Evolutionary conservation across 2,329 filamentous ascomycete species (phyloP).

Genomic region (Pseudopyrenochaeta lycopersici): DNA sequence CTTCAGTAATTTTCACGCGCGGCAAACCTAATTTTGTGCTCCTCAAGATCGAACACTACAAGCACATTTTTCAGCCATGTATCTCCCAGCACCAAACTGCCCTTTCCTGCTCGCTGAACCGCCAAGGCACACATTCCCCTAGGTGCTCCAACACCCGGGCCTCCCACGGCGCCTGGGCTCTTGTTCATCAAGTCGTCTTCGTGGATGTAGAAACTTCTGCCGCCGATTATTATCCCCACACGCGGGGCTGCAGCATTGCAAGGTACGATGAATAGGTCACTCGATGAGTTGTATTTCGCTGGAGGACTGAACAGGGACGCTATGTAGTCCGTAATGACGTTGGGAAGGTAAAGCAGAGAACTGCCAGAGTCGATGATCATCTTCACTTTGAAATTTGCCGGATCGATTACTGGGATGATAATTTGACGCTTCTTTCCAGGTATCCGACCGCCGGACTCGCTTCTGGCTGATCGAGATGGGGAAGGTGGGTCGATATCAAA

Average conservation of each 20-base stretch:
- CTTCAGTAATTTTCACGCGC: slow-evolving; percentile 14
- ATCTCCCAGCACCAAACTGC: slow-evolving; percentile 50
- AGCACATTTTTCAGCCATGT: slow-evolving; percentile 58
- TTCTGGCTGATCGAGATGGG: not conserved
- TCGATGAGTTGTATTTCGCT: slow-evolving; percentile 12
- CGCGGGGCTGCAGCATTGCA: slow-evolving; percentile 27
- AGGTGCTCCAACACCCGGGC: not conserved
- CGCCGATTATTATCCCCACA: slow-evolving; percentile 26
- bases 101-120: slow-evolving; percentile 23
- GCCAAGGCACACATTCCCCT: slow-evolving; percentile 22
- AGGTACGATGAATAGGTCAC: slow-evolving; percentile 18
- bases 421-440: not conserved
- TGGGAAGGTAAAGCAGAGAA: slow-evolving; percentile 34
- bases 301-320: slow-evolving; percentile 29
- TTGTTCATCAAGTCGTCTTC: slow-evolving; percentile 29
- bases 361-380: slow-evolving; percentile 40
- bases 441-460: not conserved
- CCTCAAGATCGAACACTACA: slow-evolving; percentile 57
- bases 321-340: slow-evolving; percentile 24
- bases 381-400: not conserved
- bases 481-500: slow-evolving; percentile 26
- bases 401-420: not conserved
- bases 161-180: not conserved
- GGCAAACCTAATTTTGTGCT: slow-evolving; percentile 53
- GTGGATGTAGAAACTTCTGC: slow-evolving; percentile 22